Base-by-base conservation (phyloP, 1,284 basidiomycete species). In the Athelia psychrophila region DNA sequence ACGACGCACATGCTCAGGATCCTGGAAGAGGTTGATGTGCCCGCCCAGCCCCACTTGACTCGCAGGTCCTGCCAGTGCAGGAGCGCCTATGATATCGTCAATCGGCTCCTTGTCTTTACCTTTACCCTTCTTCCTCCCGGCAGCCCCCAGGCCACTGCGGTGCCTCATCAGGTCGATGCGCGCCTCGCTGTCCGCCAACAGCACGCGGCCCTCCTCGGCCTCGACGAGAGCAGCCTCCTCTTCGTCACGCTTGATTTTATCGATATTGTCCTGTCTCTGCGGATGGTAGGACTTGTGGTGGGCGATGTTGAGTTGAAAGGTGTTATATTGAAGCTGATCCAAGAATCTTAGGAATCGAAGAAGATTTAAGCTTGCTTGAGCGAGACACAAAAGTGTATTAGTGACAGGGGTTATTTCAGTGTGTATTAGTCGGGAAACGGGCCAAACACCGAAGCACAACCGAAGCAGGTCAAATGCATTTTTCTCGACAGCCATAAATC, bases 231-330 rank as follows among this genome's bases (percentile, higher is more conserved):
- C 66, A 2, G 72, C 70, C n/a, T 88, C 90, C 61, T 85, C 86
- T 70, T 94, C 91, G 78, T 94, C 91, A 51, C 66, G 69, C 6
- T 82, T 73, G 0, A 94, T 91, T 20, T 80, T 78, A 55, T 91
- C 90, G 54, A 93, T 89, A 61, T 94, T 93, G 64, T 93, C 91
- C 44, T 83, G 71, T 48, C 90, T 76, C 64, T 93, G 93, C 0
- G 89, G 91, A 61, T 93, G 91, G 64, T 93, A 93, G 2, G 88
- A 91, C 66, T 94, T 94, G 75, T 93, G 91, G 64, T 93, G 91
- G 5, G 91, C 90, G 63, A 91, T 92, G 64, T 90, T 90, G 30
- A 91, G 77, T 61, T 42, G n/a, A n/a, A n/a, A n/a, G n/a, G n/a
- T n/a, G n/a, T n/a, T n/a, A n/a, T n/a, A n/a, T n/a, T n/a, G n/a